phyloP scores from a whole-genome alignment of 352 stramenopile genomes.

The Phytopythium montanum region DNA sequence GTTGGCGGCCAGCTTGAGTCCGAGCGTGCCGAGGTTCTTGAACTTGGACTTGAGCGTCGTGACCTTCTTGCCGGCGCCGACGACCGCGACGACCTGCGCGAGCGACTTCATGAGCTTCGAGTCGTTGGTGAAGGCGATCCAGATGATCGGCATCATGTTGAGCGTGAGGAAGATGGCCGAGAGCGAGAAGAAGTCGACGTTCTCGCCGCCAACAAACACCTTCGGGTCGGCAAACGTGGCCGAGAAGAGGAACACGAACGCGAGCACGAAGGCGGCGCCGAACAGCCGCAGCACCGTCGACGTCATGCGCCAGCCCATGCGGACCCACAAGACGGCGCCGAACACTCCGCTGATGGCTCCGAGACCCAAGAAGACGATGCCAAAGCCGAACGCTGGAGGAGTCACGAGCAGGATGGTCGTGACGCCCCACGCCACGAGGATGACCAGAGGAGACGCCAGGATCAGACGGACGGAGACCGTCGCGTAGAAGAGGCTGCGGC shows the following conservation, averaged over 20 bases:
- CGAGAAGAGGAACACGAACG: slow-evolving; percentile 80
- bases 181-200: slow-evolving; percentile 77
- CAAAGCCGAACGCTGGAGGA: slow-evolving; percentile 75
- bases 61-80: slow-evolving; percentile 74
- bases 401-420: slow-evolving; percentile 66
- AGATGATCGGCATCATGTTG: slow-evolving; percentile 90
- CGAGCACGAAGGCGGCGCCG: slow-evolving; percentile 40
- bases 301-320: slow-evolving; percentile 84
- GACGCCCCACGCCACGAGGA: slow-evolving; percentile 72
- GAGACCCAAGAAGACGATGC: slow-evolving; percentile 69
- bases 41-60: slow-evolving; percentile 77
- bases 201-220: slow-evolving; percentile 59
- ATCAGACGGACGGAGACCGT: slow-evolving; percentile 50
- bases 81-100: slow-evolving; percentile 69
- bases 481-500: slow-evolving; percentile 78
- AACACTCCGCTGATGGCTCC: slow-evolving; percentile 39
- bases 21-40: slow-evolving; percentile 76
- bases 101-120: slow-evolving; percentile 82
- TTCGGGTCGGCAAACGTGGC: slow-evolving; percentile 75
- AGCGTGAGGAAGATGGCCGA: slow-evolving; percentile 78
- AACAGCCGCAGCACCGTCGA: slow-evolving; percentile 50
- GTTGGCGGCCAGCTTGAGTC: slow-evolving; percentile 62
- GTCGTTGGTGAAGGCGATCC: slow-evolving; percentile 89
- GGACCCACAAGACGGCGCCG: slow-evolving; percentile 50
- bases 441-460: slow-evolving; percentile 47